These are phyloP conservation scores for Penicillium verrucosum DNA, from an alignment of 2,329 filamentous ascomycete genomes.

Conservation along the genomic window DNA sequence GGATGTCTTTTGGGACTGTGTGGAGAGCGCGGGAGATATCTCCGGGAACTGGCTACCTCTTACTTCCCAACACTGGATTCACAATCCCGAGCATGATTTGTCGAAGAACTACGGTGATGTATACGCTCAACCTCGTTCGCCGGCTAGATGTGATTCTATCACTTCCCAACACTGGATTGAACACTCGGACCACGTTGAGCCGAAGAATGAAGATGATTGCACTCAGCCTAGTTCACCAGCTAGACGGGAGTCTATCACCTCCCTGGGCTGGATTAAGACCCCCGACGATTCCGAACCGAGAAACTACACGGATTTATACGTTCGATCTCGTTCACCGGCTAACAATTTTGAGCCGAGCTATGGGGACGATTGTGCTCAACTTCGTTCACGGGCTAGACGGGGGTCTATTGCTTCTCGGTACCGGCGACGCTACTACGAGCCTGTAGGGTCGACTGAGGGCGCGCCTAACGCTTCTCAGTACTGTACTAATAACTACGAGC, in stretches of 20 bases:
- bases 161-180: neutral
- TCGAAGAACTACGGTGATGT: too few species aligned
- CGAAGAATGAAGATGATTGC: too few species aligned
- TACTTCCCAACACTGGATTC: neutral
- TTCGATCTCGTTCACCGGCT: neutral
- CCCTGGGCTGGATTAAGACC: neutral
- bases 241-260: neutral
- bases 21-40: neutral
- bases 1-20: neutral
- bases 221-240: neutral
- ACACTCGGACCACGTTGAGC: too few species aligned
- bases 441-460: neutral
- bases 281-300: too few species aligned
- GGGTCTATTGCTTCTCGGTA: neutral
- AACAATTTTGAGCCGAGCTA: neutral
- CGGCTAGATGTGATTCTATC: neutral
- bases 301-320: too few species aligned
- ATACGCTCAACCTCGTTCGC: neutral
- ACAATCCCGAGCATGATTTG: neutral
- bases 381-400: neutral
- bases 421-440: neutral
- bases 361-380: neutral
- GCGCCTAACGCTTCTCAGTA: neutral
- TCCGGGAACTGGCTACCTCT: neutral
- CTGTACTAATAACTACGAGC: too few species aligned